Percentiles rank a stretch among this genome's conserved stretches.
phyloP scores from a whole-genome alignment of 2,329 filamentous ascomycete species.

The Diaporthe ilicicola region DNA sequence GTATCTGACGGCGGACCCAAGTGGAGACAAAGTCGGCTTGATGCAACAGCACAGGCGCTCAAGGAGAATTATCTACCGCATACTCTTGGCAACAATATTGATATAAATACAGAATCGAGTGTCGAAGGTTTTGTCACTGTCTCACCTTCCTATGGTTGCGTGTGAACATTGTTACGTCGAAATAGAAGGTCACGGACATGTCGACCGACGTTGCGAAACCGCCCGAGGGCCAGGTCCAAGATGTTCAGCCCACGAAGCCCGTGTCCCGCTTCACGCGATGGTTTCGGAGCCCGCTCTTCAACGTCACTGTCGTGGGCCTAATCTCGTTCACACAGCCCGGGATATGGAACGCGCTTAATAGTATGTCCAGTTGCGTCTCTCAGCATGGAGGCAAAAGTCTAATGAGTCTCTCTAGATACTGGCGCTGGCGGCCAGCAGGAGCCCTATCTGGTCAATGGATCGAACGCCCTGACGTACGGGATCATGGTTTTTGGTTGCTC shows the following conservation, averaged over 20 bases:
- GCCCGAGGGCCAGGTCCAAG: neutral
- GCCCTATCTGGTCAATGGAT: slow-evolving; percentile 50
- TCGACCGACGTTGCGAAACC: neutral
- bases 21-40: neutral
- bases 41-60: neutral
- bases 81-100: neutral
- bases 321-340: slow-evolving; percentile 55
- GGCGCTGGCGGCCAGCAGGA: slow-evolving; percentile 47
- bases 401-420: slow-evolving; percentile 34
- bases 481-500: slow-evolving; percentile 57
- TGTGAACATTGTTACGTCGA: neutral
- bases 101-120: neutral
- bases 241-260: slow-evolving; percentile 26
- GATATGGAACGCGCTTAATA: slow-evolving; percentile 57
- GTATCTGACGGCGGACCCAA: neutral
- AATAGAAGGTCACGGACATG: neutral
- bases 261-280: slow-evolving; percentile 43
- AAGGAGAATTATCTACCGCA: neutral
- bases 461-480: slow-evolving; percentile 53
- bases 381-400: neutral
- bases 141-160: neutral
- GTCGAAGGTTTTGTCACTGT: neutral
- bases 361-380: slow-evolving; percentile 33
- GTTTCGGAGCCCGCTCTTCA: slow-evolving; percentile 56
- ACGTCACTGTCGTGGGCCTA: slow-evolving; percentile 54